A percentile compares a stretch with the other conserved stretches of the same genome.
Evolutionary conservation across 164 flowering plant species (phyloP).

Genomic region (Magnolia kwangsiensis): DNA sequence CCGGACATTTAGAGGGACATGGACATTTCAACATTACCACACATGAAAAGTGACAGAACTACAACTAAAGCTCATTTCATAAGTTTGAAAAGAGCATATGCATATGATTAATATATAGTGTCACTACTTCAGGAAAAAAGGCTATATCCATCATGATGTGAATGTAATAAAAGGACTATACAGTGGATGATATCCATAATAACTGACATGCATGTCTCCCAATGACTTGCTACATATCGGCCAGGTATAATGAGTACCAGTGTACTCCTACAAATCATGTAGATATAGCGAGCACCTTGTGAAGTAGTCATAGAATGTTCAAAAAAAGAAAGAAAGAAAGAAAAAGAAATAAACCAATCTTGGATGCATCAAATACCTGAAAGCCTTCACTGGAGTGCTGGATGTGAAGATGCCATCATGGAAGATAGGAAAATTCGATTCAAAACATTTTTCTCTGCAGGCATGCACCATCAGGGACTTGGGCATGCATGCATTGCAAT

Average conservation of each 20-base stretch:
- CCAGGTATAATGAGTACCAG: constrained; percentile 69
- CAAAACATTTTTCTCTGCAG: constrained; percentile 76
- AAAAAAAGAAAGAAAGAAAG: neutral
- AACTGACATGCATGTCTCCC: constrained; percentile 92
- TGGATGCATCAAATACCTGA: constrained; percentile 44
- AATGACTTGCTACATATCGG: constrained; percentile 92
- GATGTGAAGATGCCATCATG: constrained; percentile 85
- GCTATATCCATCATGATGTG: neutral
- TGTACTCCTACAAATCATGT: constrained; percentile 54
- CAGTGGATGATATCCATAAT: constrained; percentile 1
- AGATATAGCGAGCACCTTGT: constrained; percentile 15
- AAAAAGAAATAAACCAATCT: neutral
- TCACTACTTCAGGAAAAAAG: neutral
- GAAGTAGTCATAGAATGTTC: constrained; percentile 1
- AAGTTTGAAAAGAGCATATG: neutral
- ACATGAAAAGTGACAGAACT: no score
- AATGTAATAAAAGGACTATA: neutral
- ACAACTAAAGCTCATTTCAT: no score
- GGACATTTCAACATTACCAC: no score
- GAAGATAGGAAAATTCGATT: constrained; percentile 89
- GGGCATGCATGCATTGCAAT: constrained; percentile 91
- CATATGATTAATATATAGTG: neutral
- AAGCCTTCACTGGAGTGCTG: constrained; percentile 65
- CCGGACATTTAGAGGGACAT: no score
- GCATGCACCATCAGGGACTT: constrained; percentile 49